Evolutionary conservation across 1,139 yeast species (phyloP), one percentile per base, ranked within the genome.

Genomic region (Geotrichum armillariae): DNA sequence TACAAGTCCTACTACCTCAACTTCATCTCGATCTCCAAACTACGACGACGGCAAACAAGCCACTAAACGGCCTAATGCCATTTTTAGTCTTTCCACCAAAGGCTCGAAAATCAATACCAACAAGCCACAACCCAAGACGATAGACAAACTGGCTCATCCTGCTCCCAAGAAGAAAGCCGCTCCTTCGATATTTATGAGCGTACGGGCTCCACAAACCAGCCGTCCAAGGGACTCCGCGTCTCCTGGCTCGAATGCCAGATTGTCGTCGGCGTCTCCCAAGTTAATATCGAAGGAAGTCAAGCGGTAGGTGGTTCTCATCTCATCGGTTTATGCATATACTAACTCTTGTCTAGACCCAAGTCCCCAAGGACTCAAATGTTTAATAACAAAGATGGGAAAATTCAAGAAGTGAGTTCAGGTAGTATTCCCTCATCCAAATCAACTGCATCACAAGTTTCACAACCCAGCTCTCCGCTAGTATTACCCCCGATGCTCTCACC

Each of bases 401-500:
- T 14, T 31, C 34, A 31, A 12, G 50, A 47, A 39, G 36, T 36
- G 23, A 32, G 46, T 41, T 21, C 6, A 1, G 29, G 29, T 25
- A 11, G 7, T 25, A 7, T 25, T 25, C 7, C 29, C 11, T 25
- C 29, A 25, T 25, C 29, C 11, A 7, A 7, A 11, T 7, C 29
- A 25, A 7, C 29, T n/a, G 17, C 12, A 14, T 34, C 12, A 27
- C 22, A 38, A n/a, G 12, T 14, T 8, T 31, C 34, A 11, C 34
- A n/a, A 18, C 22, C 46, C 8, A 38, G 35, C 20, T 39, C 54
- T 14, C 47, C 52, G 16, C 39, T 48, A 11, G 69, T 70, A 56
- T 66, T 73, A 29, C 71, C 71, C 29, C 67, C 69, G 4, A 60
- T 66, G 65, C 58, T 66, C 43, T 65, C 69, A 47, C 71, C 71